Evolutionary conservation across 2,329 filamentous ascomycete species (phyloP), one percentile per base, ranked within the genome.

Genomic region (Aspergillus ruber): DNA sequence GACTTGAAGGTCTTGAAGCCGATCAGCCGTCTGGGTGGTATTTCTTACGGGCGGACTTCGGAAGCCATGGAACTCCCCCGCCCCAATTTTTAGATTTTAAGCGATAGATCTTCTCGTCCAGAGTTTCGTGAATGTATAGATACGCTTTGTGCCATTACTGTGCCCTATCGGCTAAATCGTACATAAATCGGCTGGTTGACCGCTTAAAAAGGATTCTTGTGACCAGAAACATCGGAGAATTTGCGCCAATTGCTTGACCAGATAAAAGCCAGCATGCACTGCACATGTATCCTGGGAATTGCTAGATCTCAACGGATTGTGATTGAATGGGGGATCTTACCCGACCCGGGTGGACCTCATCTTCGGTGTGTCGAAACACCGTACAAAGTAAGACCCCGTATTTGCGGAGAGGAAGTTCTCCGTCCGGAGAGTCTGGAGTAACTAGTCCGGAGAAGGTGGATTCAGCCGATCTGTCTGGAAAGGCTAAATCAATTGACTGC

Each of bases 21-120:
- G 0, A 77, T 95, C 13, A 82, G 81, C 54, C 80, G 91, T 33
- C 61, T 96, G 20, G 91, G 91, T 21, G 91, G 91, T 1, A 94
- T 96, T 58, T 85, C 85, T 0, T 97, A 95, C 64, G 85, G 78
- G 0, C 78, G 90, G 39, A 73, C 79, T 0, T 83, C 79, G 0
- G 82, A 90, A 53, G 84, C 73, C 0, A 71, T 88, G 21, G 90
- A 95, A 73, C 68, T 95, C 20, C 80, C 78, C 17, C 52, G 64
- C 33, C 63, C 62, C 2, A 49, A 58, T 9, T 62, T 61, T 21
- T 60, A 56, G 48, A 48, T 13, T 17, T 20, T 17, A 29, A 10
- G 10, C 25, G 25, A 29, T 29, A 29, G 25, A 29, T 29, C 25
- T 20, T 13, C 10, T 39, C 33, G n/a, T 8, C 17, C 33, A 36